These are phyloP conservation scores for Eutreptiella sp. DNA, from an alignment of 208 protist genomes.

Conservation along the genomic window DNA sequence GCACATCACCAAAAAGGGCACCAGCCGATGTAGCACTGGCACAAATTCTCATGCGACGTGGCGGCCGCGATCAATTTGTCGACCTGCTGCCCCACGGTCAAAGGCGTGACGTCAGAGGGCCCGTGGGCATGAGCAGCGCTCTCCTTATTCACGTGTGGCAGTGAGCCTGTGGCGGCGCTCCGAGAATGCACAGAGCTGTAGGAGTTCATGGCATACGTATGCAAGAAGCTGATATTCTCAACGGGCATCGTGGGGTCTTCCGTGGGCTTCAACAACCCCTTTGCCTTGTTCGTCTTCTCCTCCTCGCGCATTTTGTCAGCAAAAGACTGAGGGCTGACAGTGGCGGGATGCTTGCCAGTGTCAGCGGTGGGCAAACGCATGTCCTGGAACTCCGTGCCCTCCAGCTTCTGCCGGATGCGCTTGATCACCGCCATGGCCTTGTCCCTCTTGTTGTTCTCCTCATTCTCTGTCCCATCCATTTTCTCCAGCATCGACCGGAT, in stretches of 20 bases:
- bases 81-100: conserved; percentile 28
- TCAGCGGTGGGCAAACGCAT: not conserved
- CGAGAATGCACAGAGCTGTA: conserved; percentile 23
- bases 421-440: conserved; percentile 80
- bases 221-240: no score
- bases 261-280: not conserved
- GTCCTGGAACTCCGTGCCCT: conserved; percentile 86
- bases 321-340: not conserved
- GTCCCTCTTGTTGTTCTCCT: conserved; percentile 53
- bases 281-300: conserved; percentile 5
- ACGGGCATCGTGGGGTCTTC: conserved; percentile 43
- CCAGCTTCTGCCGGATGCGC: conserved; percentile 96
- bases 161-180: conserved; percentile 60
- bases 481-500: conserved; percentile 8
- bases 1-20: conserved; percentile 93
- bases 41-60: conserved; percentile 96
- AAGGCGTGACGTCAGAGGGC: conserved; percentile 43
- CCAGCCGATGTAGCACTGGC: conserved; percentile 98
- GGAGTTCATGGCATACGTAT: conserved; percentile 44
- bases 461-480: not conserved
- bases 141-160: conserved; percentile 77
- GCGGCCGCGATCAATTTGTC: conserved; percentile 87
- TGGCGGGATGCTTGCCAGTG: not conserved
- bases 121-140: conserved; percentile 60
- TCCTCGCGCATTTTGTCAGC: no score